Evolutionary conservation across 768 basidiomycete genomes (phyloP).

Genomic region (Gloeopeniophorella convolvens): DNA sequence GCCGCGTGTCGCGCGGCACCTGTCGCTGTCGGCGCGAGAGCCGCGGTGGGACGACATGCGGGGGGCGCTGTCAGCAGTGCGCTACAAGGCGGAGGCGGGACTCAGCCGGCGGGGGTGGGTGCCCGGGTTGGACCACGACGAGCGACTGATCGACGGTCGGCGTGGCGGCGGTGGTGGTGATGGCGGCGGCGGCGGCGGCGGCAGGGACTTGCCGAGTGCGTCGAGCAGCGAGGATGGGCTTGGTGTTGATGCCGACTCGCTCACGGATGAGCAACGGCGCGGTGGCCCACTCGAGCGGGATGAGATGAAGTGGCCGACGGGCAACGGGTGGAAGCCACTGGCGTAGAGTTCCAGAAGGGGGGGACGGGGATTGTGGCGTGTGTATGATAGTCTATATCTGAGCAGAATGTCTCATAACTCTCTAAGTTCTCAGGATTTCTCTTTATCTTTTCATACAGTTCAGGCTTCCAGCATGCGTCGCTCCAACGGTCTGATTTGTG

Average conservation of each 20-base stretch:
- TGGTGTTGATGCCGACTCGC: slow-evolving; percentile 19
- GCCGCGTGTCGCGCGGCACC: slow-evolving; percentile 31
- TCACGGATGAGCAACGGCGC: slow-evolving; percentile 9
- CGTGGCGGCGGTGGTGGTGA: too few relatives aligned
- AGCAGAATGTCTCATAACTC: slow-evolving; percentile 1
- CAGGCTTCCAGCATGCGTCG: background rate
- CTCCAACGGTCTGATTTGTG: too few relatives aligned
- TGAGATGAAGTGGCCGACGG: slow-evolving; percentile 55
- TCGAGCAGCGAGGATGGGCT: slow-evolving; percentile 19
- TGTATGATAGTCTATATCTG: too few relatives aligned
- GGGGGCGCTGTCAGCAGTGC: slow-evolving; percentile 33
- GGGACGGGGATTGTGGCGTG: too few relatives aligned
- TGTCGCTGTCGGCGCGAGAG: slow-evolving; percentile 30
- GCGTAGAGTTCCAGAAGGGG: background rate
- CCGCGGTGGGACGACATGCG: slow-evolving; percentile 37
- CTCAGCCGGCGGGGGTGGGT: slow-evolving; percentile 56
- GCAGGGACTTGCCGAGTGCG: slow-evolving; percentile 22
- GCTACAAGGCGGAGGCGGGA: slow-evolving; percentile 70
- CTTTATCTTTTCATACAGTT: too few relatives aligned
- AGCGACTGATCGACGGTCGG: slow-evolving; percentile 36
- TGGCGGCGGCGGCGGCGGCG: too few relatives aligned
- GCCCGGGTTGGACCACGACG: slow-evolving; percentile 31
- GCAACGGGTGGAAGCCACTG: slow-evolving; percentile 48
- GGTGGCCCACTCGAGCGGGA: slow-evolving; percentile 34
- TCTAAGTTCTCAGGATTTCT: background rate